These are phyloP conservation scores for Crithidia sp. DNA, from an alignment of 208 protist genomes.

Conservation along the genomic window DNA sequence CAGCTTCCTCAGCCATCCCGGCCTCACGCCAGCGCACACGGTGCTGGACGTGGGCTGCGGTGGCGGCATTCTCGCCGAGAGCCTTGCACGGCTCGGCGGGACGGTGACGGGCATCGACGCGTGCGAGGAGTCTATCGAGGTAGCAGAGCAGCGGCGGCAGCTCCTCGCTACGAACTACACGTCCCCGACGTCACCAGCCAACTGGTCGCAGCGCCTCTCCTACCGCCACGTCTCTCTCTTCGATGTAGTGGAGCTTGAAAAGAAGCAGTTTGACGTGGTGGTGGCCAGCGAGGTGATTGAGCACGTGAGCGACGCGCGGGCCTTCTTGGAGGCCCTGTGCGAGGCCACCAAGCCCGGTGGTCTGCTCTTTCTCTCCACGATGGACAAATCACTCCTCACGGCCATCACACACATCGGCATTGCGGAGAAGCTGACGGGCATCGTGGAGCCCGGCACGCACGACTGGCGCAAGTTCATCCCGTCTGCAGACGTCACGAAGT, in stretches of 20 bases:
- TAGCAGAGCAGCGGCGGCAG: constrained; percentile 50
- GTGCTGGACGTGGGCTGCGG: constrained; percentile 94
- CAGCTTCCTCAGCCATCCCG: constrained; percentile 18
- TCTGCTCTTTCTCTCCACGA: constrained; percentile 91
- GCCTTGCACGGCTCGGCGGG: constrained; percentile 84
- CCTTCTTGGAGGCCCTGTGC: constrained; percentile 83
- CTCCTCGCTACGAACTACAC: constrained; percentile 15
- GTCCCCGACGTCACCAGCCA: neutral
- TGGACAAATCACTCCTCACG: constrained; percentile 88
- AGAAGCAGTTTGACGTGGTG: constrained; percentile 76
- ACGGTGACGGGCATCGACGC: constrained; percentile 92
- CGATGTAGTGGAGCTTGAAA: constrained; percentile 39
- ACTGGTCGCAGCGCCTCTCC: constrained; percentile 33
- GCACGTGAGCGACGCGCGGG: constrained; percentile 88
- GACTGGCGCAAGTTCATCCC: constrained; percentile 93
- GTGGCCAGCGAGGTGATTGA: constrained; percentile 93
- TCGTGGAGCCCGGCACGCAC: constrained; percentile 90
- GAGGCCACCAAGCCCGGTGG: constrained; percentile 87
- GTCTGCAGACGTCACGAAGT: constrained; percentile 72
- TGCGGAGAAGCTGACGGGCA: constrained; percentile 86
- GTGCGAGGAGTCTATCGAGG: constrained; percentile 80
- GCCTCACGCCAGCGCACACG: constrained; percentile 20
- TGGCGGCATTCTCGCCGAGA: constrained; percentile 91
- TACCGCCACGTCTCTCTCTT: constrained; percentile 54
- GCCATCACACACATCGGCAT: constrained; percentile 78